Evolutionary conservation across 2,329 filamentous ascomycete genomes (phyloP).

Genomic region (Leptographium radiaticola): DNA sequence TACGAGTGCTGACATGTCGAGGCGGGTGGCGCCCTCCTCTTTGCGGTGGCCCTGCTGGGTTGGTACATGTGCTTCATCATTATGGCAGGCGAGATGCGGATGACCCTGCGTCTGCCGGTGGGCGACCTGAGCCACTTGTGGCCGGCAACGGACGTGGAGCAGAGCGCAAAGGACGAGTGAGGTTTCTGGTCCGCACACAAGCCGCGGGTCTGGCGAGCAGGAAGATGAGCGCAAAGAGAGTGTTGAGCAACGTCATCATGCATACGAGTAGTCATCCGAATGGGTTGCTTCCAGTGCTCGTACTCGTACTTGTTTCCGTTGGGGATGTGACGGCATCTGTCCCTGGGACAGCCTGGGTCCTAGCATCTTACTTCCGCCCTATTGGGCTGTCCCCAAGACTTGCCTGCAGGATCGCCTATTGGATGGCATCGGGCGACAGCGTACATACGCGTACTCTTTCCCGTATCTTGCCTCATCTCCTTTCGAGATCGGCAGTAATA

Average conservation of each 20-base stretch:
- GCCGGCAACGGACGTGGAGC: conserved; percentile 23
- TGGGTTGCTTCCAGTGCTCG: too few species aligned
- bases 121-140: conserved; percentile 37
- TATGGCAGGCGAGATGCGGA: conserved; percentile 38
- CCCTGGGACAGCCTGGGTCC: too few species aligned
- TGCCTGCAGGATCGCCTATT: too few species aligned
- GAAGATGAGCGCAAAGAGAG: conserved; percentile 35
- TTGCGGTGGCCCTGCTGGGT: conserved; percentile 31
- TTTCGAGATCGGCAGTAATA: too few species aligned
- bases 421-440: too few species aligned
- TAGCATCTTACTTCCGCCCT: too few species aligned
- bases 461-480: too few species aligned
- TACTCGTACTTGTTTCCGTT: too few species aligned
- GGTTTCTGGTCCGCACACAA: conserved; percentile 21
- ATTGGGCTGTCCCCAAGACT: too few species aligned
- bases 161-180: conserved; percentile 3
- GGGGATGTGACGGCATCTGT: too few species aligned
- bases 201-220: conserved; percentile 29
- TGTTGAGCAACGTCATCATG: conserved; percentile 19
- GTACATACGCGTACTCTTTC: too few species aligned
- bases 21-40: conserved; percentile 26
- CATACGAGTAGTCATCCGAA: too few species aligned
- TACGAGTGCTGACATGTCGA: conserved; percentile 4
- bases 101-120: conserved; percentile 33
- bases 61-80: conserved; percentile 41